Percentiles rank a stretch among this genome's conserved stretches.
Conservation (phyloP, 2,329 filamentous ascomycete genomes). For the Hymenoscyphus albidus region DNA sequence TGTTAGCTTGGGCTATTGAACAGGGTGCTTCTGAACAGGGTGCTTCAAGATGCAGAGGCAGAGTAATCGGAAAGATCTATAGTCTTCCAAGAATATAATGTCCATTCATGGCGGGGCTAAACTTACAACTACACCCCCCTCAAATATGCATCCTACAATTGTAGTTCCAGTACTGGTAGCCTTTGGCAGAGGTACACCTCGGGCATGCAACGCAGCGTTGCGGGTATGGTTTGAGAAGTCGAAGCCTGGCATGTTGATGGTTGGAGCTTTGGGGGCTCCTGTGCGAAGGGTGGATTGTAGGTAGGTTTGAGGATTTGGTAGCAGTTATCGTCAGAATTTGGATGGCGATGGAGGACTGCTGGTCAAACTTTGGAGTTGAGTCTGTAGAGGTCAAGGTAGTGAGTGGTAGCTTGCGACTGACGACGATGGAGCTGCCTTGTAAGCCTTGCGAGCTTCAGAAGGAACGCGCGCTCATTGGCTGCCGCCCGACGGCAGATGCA, state of each 20-base stretch:
- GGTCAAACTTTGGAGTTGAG: conserved; percentile 4
- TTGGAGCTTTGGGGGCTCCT: conserved; percentile 22
- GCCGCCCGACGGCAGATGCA: not conserved
- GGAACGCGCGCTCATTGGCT: not conserved
- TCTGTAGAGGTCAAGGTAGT: not conserved
- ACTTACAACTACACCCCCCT: conserved; percentile 90
- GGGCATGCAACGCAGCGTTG: conserved; percentile 91
- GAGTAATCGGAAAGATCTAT: not conserved
- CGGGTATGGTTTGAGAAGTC: conserved; percentile 99
- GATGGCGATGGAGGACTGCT: conserved; percentile 5
- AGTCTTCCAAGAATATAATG: not conserved
- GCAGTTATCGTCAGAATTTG: not conserved
- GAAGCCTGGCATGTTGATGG: conserved; percentile 81
- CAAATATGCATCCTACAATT: conserved; percentile 94
- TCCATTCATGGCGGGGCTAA: not conserved
- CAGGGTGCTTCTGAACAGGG: not conserved
- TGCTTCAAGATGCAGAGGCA: not conserved
- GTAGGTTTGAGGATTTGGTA: not conserved
- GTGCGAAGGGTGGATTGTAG: not conserved
- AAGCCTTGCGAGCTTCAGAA: not conserved
- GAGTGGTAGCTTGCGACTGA: not conserved
- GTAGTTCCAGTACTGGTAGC: conserved; percentile 98
- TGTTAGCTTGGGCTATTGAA: conserved; percentile 19
- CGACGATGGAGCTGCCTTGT: conserved; percentile 3
- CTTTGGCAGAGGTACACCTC: conserved; percentile 91